Evolutionary conservation across 192 early-diverging fungal species (phyloP).

Genomic region (Coemansia sp.): DNA sequence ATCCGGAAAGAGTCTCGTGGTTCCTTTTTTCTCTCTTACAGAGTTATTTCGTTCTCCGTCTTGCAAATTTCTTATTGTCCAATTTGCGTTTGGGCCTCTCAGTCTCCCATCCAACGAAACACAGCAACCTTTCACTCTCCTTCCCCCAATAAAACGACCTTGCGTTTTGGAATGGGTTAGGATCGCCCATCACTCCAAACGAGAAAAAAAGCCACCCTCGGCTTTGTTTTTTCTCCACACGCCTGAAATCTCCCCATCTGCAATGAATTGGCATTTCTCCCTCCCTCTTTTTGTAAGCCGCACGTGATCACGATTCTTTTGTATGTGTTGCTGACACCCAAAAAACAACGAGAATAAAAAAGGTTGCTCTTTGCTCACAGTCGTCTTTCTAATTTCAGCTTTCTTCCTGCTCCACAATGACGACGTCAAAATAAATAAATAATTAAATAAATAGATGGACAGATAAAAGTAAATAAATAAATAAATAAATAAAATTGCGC

Average conservation of each 20-base stretch:
- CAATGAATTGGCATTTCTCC: neutral
- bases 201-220: slow-evolving; percentile 2
- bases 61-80: neutral
- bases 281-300: slow-evolving; percentile 4
- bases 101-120: neutral
- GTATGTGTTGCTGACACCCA: neutral
- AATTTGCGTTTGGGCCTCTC: neutral
- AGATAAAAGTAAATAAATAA: no score
- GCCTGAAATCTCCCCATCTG: neutral
- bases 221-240: neutral
- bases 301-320: slow-evolving; percentile 1
- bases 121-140: neutral
- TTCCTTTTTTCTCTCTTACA: neutral
- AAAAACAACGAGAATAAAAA: no score
- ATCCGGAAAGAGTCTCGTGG: slow-evolving; percentile 12
- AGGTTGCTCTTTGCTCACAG: no score
- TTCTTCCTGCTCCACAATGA: no score
- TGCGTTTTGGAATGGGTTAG: neutral
- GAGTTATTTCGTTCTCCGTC: slow-evolving; percentile 9
- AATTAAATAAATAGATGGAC: no score
- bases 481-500: neutral
- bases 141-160: slow-evolving; percentile 3
- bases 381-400: no score
- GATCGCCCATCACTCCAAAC: neutral
- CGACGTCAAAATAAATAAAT: no score